Base-by-base conservation (phyloP, 768 basidiomycete genomes). In the Suillus discolor region DNA sequence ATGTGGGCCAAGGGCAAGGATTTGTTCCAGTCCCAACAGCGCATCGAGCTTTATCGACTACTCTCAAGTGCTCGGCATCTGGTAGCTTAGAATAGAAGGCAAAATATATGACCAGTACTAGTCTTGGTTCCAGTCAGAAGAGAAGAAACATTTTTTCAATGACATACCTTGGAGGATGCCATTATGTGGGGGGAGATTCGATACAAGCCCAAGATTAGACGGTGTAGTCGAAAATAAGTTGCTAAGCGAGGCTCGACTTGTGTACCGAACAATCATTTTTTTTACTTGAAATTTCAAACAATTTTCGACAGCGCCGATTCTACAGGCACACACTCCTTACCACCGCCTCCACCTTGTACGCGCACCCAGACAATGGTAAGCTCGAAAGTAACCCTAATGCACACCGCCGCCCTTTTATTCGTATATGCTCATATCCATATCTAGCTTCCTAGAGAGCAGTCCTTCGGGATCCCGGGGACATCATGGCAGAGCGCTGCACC, bases 81-180 rank as follows among this genome's bases (percentile, higher is more conserved):
- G 75, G 61, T 73, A 77, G 2, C 69, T 51, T 49, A 66, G 20
- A 23, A 75, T 28, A 16, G 61, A 42, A 20, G 74, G 76, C 18
- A 64, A 28, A n/a, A 74, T 62, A 57, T 73, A 77, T 47, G 75
- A 68, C 75, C 76, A 77, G 55, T 57, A 68, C 75, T 74, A 77
- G 55, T 57, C 73, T 77, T 25, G 5, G 25, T 31, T 20, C 31
- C 4, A 0, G 28, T 57, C 13, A 69, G 64, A 49, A 38, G 61
- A 6, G 34, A 7, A 16, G 12, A 12, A 18, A 60, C 12, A n/a
- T n/a, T n/a, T n/a, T n/a, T n/a, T n/a, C n/a, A n/a, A n/a, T n/a
- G n/a, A n/a, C n/a, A 39, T 42, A 75, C 72, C 71, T 71, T 66
- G 59, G 28, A 72, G 66, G 57, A 34, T 57, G 55, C 13, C 31